Percentiles rank a stretch among this genome's conserved stretches.
These are phyloP conservation scores for Solioccasus polychromus DNA, from an alignment of 768 basidiomycete genomes.

Conservation along the genomic window DNA sequence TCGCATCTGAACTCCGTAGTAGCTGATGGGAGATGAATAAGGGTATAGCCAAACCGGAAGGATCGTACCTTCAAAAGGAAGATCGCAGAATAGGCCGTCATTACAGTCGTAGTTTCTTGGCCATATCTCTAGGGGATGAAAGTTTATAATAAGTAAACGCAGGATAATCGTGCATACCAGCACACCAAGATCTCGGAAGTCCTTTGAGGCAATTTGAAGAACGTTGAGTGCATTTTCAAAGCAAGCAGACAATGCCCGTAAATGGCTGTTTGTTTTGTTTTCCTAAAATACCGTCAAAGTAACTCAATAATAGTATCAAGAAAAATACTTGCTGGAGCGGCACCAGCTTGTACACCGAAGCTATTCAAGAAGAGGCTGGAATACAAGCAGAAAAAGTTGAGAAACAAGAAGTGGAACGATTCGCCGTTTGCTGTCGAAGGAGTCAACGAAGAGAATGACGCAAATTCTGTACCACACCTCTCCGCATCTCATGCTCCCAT, in stretches of 20 bases:
- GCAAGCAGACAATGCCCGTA: conserved; percentile 68
- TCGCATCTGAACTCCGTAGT: conserved; percentile 59
- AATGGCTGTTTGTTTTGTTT: conserved; percentile 56
- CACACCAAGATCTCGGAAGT: conserved; percentile 71
- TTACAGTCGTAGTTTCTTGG: conserved; percentile 80
- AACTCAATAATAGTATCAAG: conserved; percentile 1
- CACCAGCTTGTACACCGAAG: conserved; percentile 69
- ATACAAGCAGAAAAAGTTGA: conserved; percentile 73
- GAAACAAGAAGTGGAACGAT: conserved; percentile 72
- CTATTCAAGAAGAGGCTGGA: conserved; percentile 82
- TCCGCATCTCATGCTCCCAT: conserved; percentile 73
- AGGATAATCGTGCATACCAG: conserved; percentile 52
- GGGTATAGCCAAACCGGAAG: conserved; percentile 3
- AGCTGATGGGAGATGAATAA: conserved; percentile 44
- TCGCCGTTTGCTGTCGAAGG: conserved; percentile 57
- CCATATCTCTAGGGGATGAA: conserved; percentile 60
- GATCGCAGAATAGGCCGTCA: conserved; percentile 85
- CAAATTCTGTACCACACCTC: conserved; percentile 42
- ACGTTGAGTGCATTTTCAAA: conserved; percentile 72
- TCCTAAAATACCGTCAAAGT: conserved; percentile 36
- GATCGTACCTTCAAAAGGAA: conserved; percentile 65
- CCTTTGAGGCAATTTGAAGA: conserved; percentile 66
- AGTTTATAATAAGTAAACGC: background rate
- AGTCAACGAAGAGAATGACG: conserved; percentile 2
- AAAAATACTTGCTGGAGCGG: conserved; percentile 47